Base-by-base conservation (phyloP, 2,329 filamentous ascomycete species). In the Aspergillus alliaceus region DNA sequence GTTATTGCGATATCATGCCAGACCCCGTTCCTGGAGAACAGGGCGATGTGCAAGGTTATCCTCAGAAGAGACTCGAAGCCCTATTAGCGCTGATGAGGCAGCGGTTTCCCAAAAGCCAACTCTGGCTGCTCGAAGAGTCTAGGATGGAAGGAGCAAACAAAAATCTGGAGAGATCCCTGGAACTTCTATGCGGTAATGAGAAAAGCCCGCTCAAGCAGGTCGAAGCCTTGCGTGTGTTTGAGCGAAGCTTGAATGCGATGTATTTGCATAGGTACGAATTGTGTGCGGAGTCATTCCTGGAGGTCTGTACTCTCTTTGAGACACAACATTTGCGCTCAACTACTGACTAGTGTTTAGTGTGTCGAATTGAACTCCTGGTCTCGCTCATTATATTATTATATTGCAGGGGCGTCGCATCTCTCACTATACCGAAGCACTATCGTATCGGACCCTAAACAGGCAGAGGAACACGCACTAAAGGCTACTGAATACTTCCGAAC, bases 111-210 rank as follows among this genome's bases (percentile, higher is more conserved):
- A 85, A 91, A 52, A 93, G 89, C 48, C 84, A 88, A 46, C 82
- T 98, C 9, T 99, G 93, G 93, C 81, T 89, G 15, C 79, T 98
- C 2, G 93, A 98, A 73, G 90, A 97, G 76, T 90, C 92, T 1
- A 84, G 93, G 25, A 87, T 92, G 79, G 77, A 87, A 27, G 86
- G 88, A 7, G 86, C 86, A 34, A 85, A 88, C 52, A 84, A 84
- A 35, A 77, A 89, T 47, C 78, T 97, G 0, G 79, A 85, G 29
- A 82, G 83, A 31, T 89, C 92, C 0, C 79, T 96, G 37, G 78
- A 82, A 2, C 79, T 92, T 25, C 79, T 96, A 15, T 79, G 77
- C 7, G 77, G 78, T 0, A 84, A 84, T 27, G 78, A 80, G 31
- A 80, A 85, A 64, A 89, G 87, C 52, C 87, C 88, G 57, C 90